Evolutionary conservation across 495 filamentous ascomycete species (phyloP), one percentile per base, ranked within the genome.

Genomic region (Penicillium canescens): DNA sequence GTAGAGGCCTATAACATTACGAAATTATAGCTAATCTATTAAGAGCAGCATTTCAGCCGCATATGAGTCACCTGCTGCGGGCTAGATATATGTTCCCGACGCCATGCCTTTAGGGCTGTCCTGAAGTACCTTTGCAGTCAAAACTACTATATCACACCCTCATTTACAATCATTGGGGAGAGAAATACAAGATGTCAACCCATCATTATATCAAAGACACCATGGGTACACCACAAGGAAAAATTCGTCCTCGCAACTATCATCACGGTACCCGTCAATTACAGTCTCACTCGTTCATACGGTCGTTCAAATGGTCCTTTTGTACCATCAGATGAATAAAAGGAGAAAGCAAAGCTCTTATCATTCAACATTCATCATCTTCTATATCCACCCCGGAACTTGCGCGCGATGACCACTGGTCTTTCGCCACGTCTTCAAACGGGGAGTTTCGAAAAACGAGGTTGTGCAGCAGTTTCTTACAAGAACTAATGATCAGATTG

Each of bases 361-460:
- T 18, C 49, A 18, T 51, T 44, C 20, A 51, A 53, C 34, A 57
- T 60, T 36, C 39, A 48, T 34, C 58, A 57, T 37, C 41, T 57
- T 13, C 50, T 45, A 14, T 57, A 57, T 40, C 41, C 58, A 40
- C 50, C 50, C 1, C 54, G 50, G 3, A 28, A 54, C 33, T 39
- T 61, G 28, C 54, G 54, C 6, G 35, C 31, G 3, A 46, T 50
- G 13, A 16, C 50, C 36, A 57, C 44, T 11, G 54, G 50, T n/a
- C 26, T 57, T 10, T 50, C 49, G 13, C 18, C 45, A 26, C 26
- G 58, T n/a, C 54, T 61, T 10, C 49, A 42, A 18, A 57, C 51
- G 13, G 18, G 18, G 58, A 51, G 13, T 54, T 57, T 14, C 53
- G 4, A 41, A 53, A 36, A 42, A 61, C 53, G 53, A 42, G 18